Evolutionary conservation across 1,284 basidiomycete species (phyloP), one percentile per base, ranked within the genome.

Genomic region (Stereum hirsutum): DNA sequence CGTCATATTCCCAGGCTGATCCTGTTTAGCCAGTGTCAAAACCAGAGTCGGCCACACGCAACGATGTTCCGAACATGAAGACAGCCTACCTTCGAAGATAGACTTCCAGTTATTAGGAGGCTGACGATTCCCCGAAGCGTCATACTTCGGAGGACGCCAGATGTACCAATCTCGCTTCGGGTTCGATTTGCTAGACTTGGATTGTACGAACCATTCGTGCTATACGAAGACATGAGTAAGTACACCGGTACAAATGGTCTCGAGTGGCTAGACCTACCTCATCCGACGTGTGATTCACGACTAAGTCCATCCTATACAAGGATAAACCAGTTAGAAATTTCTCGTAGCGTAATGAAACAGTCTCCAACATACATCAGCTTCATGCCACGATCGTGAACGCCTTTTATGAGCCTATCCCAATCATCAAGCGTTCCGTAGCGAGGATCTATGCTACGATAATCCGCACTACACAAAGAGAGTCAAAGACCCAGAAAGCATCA

Each of bases 211-310:
- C 86, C 86, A 89, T 15, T 68, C 71, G 51, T 88, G 85, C 75
- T 38, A 35, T 4, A 12, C n/a, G 17, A 23, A 20, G 5, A 10
- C 24, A 32, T 21, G 34, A 26, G n/a, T 19, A 14, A 42, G 24
- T 21, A 23, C 6, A 21, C 17, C 3, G 14, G 15, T 4, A 21
- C 14, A 4, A 31, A 11, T 12, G 15, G 28, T 11, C 28, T 20
- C 14, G 14, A 19, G 6, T 35, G 19, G 2, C 3, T 3, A 19
- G 33, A 23, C 7, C 14, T 41, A 74, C 77, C 66, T 84, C 74
- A 60, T 85, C 78, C 2, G 81, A 86, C 5, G 77, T 79, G 59
- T 89, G 86, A 59, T 89, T 89, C n/a, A 83, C 78, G 24, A 89
- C 86, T 3, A 89, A 73, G 57, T 89, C 84, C 69, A 88, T 82